Conservation (phyloP, 2,329 filamentous ascomycete species). For the Zymoseptoria passerinii region DNA sequence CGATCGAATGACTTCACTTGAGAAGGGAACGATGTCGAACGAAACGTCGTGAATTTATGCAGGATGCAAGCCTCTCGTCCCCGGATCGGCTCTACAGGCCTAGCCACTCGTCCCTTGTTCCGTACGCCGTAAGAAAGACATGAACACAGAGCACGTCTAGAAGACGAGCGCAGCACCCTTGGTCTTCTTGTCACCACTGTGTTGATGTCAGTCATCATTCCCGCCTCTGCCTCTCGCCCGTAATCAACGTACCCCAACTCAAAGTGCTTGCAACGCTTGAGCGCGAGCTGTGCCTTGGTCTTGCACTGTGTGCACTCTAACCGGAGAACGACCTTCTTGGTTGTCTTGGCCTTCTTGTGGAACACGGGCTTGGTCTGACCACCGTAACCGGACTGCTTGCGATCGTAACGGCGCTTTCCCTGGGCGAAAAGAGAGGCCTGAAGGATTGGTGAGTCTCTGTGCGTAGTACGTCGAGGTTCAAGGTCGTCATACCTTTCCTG, state of each 20-base stretch:
- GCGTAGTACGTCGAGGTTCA: not conserved
- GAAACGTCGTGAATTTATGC: constrained; percentile 5
- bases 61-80: constrained; percentile 11
- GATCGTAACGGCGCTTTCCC: constrained; percentile 99
- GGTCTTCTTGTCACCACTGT: constrained; percentile 99
- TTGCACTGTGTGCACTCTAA: constrained; percentile 97
- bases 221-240: not conserved
- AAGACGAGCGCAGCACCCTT: constrained; percentile 99
- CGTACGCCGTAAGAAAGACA: constrained; percentile 27
- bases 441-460: constrained; percentile 7
- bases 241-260: constrained; percentile 76
- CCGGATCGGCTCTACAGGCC: constrained; percentile 15
- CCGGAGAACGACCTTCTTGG: constrained; percentile 99
- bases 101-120: constrained; percentile 16
- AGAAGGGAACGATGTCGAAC: not conserved
- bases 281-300: constrained; percentile 91
- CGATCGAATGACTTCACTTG: not conserved
- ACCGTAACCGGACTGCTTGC: constrained; percentile 99
- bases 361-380: constrained; percentile 99
- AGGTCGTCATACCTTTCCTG: constrained; percentile 62
- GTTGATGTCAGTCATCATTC: constrained; percentile 26
- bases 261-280: constrained; percentile 99
- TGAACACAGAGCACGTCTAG: constrained; percentile 53
- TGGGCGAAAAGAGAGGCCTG: constrained; percentile 89
- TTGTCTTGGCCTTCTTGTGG: constrained; percentile 99